Percentiles rank a stretch among this genome's conserved stretches.
These are phyloP conservation scores for Blastobotrys petasosporus DNA, from an alignment of 1,139 yeast species.

Conservation along the genomic window DNA sequence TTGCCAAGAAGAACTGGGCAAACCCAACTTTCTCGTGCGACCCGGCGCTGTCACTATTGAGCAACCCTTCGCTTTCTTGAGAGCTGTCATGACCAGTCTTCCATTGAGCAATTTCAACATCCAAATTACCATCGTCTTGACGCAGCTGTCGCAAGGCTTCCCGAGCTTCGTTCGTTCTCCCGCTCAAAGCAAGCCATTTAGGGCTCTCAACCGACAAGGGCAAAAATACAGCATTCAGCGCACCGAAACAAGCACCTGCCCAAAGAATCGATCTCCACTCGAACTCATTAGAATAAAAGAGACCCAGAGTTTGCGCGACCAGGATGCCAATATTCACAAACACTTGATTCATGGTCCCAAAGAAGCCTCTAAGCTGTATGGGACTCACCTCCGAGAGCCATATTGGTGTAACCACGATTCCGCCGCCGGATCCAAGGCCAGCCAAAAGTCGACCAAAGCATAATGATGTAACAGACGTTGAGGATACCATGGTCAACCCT, in stretches of 20 bases:
- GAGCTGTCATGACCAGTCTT: slow-evolving; percentile 5
- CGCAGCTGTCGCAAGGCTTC: slow-evolving; percentile 25
- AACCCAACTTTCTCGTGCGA: slow-evolving; percentile 25
- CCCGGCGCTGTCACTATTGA: slow-evolving; percentile 11
- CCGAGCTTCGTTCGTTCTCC: slow-evolving; percentile 36
- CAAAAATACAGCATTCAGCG: slow-evolving; percentile 42
- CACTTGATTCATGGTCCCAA: slow-evolving; percentile 86
- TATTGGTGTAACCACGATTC: slow-evolving; percentile 78
- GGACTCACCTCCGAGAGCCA: slow-evolving; percentile 80
- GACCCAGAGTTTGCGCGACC: slow-evolving; percentile 67
- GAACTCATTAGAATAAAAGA: slow-evolving; percentile 55
- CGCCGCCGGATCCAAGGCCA: slow-evolving; percentile 84
- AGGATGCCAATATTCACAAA: slow-evolving; percentile 80
- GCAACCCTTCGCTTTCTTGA: slow-evolving; percentile 2
- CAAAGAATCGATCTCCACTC: slow-evolving; percentile 69
- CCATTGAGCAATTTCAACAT: slow-evolving; percentile 26
- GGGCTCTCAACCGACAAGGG: slow-evolving; percentile 70
- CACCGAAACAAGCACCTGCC: slow-evolving; percentile 52
- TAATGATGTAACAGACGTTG: slow-evolving; percentile 43
- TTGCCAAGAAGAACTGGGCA: slow-evolving; percentile 44
- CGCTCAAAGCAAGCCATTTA: slow-evolving; percentile 55
- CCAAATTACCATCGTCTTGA: slow-evolving; percentile 16
- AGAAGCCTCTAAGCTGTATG: slow-evolving; percentile 54
- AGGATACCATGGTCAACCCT: slow-evolving; percentile 52
- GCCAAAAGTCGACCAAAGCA: slow-evolving; percentile 67